Evolutionary conservation across 1,284 basidiomycete species (phyloP), one percentile per base, ranked within the genome.

Genomic region (Irpex sp.): DNA sequence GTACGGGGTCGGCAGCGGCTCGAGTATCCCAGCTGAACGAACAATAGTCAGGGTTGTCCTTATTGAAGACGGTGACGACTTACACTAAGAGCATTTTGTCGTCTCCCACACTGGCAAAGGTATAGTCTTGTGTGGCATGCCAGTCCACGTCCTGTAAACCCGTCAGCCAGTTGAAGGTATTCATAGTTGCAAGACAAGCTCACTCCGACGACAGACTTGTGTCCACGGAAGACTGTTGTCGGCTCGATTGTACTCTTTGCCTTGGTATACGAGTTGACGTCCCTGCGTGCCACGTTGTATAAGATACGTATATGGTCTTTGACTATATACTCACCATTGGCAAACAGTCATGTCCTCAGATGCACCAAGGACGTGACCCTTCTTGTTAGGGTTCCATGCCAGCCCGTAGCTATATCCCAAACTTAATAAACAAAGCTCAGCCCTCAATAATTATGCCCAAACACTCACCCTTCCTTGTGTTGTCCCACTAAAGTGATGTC

Each of bases 301-400:
- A 38, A 62, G 21, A 17, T 26, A 19, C 17, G 2, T 38, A 36
- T 11, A 8, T 11, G 17, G 31, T 36, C 37, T 26, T 49, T 54
- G 11, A n/a, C 49, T n/a, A 52, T 9, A 38, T 55, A 54, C 85
- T 67, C 71, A 93, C 95, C 97, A 99, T 72, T 96, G 89, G 71
- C 96, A 98, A 37, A 99, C 88, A 0, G 96, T 98, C 79, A 91
- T 94, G 76, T 99, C 97, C 75, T 99, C 96, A 4, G 94, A 96
- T 15, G 95, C 94, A 70, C 93, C 94, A 19, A 99, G 79, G 17
- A 99, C 83, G 75, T 97, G 88, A 0, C 97, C 97, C 60, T 82
- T 70, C 73, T 88, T 94, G 67, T 82, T 77, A 3, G 94, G 91
- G 77, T 86, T 97, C 97, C 97, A 99, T 15, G 92, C 88, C 56